Conservation (phyloP, 768 basidiomycete genomes). For the Termitomyces sp. region DNA sequence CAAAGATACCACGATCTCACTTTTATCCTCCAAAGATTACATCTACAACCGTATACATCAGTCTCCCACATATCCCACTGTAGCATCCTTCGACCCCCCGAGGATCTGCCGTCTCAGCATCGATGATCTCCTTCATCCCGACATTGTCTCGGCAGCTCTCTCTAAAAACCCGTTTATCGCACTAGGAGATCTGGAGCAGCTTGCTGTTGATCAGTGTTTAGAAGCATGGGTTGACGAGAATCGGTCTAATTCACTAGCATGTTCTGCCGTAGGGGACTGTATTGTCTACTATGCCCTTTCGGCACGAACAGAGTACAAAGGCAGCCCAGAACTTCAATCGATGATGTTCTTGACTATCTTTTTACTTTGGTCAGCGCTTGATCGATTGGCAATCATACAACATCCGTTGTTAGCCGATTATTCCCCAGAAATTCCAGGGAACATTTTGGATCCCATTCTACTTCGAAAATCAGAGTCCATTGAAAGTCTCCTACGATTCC, state of each 20-base stretch:
- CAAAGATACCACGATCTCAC: constrained; percentile 26
- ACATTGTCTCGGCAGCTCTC: background rate
- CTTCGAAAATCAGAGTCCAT: constrained; percentile 25
- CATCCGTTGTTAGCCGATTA: constrained; percentile 35
- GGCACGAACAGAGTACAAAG: constrained; percentile 20
- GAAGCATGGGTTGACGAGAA: constrained; percentile 24
- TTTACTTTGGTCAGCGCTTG: constrained; percentile 44
- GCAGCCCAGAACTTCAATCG: constrained; percentile 33
- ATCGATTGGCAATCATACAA: constrained; percentile 25
- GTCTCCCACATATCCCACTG: background rate
- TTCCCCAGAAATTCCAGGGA: constrained; percentile 36
- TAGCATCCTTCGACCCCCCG: constrained; percentile 12
- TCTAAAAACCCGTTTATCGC: constrained; percentile 8
- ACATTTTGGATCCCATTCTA: constrained; percentile 35
- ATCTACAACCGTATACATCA: constrained; percentile 15
- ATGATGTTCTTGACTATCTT: constrained; percentile 39
- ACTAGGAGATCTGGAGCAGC: constrained; percentile 32
- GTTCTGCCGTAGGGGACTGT: constrained; percentile 20
- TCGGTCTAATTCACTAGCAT: constrained; percentile 9
- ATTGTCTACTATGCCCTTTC: constrained; percentile 19
- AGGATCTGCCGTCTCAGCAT: constrained; percentile 14
- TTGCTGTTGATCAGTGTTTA: constrained; percentile 20
- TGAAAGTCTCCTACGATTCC: constrained; percentile 18
- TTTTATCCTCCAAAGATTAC: constrained; percentile 21
- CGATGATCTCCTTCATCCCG: constrained; percentile 5